A percentile compares a stretch with the other conserved stretches of the same genome.
phyloP scores from a whole-genome alignment of 2,329 filamentous ascomycete species.

The Dactylellina parvicollis region DNA sequence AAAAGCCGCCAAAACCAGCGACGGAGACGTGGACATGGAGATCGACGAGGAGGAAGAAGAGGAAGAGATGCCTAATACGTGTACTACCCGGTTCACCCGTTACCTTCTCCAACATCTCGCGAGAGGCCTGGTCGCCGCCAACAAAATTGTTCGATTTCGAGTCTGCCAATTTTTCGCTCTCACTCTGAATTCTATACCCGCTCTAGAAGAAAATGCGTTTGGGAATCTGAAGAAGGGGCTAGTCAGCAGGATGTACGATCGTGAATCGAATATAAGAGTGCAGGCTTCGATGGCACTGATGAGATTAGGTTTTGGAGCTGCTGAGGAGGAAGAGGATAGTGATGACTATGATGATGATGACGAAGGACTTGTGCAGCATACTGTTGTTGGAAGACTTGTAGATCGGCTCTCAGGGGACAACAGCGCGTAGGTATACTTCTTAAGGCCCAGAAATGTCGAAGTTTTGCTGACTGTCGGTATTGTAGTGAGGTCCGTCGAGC shows the following conservation, averaged over 20 bases:
- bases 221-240: conserved; percentile 81
- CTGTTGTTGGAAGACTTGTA: conserved; percentile 81
- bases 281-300: conserved; percentile 93
- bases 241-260: conserved; percentile 87
- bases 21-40: conserved; percentile 62
- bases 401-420: conserved; percentile 87
- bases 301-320: conserved; percentile 68
- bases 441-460: not conserved
- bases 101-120: conserved; percentile 78
- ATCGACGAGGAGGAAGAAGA: conserved; percentile 75
- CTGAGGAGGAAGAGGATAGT: conserved; percentile 79
- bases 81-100: conserved; percentile 79
- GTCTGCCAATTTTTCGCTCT: conserved; percentile 90
- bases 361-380: conserved; percentile 68
- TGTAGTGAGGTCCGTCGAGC: conserved; percentile 80
- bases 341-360: conserved; percentile 75
- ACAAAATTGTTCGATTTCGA: conserved; percentile 90
- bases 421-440: conserved; percentile 68
- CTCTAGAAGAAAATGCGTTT: conserved; percentile 72
- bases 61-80: conserved; percentile 78
- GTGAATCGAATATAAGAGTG: conserved; percentile 88
- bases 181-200: conserved; percentile 88
- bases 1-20: conserved; percentile 64
- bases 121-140: conserved; percentile 82
- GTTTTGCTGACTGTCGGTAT: not conserved